Percentiles rank a stretch among this genome's conserved stretches.
phyloP scores from a whole-genome alignment of 2,329 filamentous ascomycete species.

The Fusarium concolor region DNA sequence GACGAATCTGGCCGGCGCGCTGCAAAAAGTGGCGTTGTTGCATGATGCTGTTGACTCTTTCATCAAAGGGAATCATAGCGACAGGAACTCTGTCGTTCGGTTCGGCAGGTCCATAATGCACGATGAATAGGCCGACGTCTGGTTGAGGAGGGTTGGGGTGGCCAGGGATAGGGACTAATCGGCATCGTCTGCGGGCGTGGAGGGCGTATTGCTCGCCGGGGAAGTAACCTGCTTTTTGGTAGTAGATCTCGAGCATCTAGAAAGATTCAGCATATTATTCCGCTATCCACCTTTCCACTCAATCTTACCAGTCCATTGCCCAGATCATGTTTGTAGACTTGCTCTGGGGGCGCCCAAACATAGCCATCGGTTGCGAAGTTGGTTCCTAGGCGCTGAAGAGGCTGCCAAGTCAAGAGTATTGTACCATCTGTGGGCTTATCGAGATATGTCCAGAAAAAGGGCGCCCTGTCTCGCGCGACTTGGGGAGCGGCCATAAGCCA shows the following conservation, averaged over 20 bases:
- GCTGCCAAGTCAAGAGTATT: conserved; percentile 90
- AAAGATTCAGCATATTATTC: conserved; percentile 21
- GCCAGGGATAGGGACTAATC: conserved; percentile 78
- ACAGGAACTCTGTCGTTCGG: conserved; percentile 78
- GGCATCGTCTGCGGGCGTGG: conserved; percentile 87
- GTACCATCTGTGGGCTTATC: conserved; percentile 84
- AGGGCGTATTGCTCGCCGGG: conserved; percentile 79
- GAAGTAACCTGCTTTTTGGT: conserved; percentile 83
- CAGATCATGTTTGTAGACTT: conserved; percentile 78
- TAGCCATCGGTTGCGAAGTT: conserved; percentile 93
- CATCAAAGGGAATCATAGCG: conserved; percentile 72
- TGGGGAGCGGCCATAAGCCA: conserved; percentile 87
- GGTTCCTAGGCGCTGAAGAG: conserved; percentile 74
- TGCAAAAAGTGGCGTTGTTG: conserved; percentile 73
- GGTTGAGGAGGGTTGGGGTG: conserved; percentile 76
- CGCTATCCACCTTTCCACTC: neutral
- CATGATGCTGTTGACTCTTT: conserved; percentile 70
- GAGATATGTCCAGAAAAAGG: conserved; percentile 95
- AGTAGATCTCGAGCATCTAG: conserved; percentile 88
- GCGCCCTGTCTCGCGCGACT: conserved; percentile 83
- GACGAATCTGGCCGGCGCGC: conserved; percentile 81
- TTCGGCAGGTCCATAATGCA: conserved; percentile 87
- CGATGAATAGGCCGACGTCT: conserved; percentile 88
- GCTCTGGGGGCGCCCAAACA: conserved; percentile 87
- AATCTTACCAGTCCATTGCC: conserved; percentile 67